Percentiles rank a stretch among this genome's conserved stretches.
phyloP scores from a whole-genome alignment of 345 rosid species.

The Carallia pectinifolia region DNA sequence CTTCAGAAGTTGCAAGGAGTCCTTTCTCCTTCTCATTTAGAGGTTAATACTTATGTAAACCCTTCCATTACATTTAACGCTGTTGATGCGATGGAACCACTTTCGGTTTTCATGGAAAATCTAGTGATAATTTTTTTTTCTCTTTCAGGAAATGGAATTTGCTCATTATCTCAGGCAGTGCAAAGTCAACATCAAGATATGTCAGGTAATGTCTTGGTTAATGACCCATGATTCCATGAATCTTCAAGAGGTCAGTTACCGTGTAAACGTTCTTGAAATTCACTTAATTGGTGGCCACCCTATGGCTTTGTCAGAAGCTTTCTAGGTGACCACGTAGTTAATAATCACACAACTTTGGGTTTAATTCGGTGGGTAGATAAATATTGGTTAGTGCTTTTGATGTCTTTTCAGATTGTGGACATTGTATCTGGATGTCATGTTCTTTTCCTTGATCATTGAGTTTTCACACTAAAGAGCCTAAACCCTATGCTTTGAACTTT shows the following conservation, averaged over 20 bases:
- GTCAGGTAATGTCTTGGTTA: slow-evolving; percentile 53
- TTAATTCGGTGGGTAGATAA: too few relatives aligned
- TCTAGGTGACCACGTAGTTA: too few relatives aligned
- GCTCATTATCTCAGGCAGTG: slow-evolving; percentile 83
- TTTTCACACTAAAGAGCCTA: not conserved
- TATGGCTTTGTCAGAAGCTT: too few relatives aligned
- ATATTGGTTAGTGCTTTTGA: too few relatives aligned
- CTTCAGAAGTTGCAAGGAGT: slow-evolving; percentile 96
- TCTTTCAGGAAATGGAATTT: slow-evolving; percentile 88
- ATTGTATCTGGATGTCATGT: too few relatives aligned
- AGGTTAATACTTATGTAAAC: slow-evolving; percentile 49
- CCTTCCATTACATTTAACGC: not conserved
- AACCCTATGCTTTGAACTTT: not conserved
- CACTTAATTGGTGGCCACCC: too few relatives aligned
- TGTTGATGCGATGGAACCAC: not conserved
- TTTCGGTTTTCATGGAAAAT: not conserved
- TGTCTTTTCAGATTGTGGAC: too few relatives aligned
- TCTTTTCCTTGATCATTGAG: too few relatives aligned
- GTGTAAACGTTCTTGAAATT: not conserved
- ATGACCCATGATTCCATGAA: not conserved
- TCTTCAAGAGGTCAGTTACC: not conserved
- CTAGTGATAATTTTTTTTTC: slow-evolving; percentile 8
- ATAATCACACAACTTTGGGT: too few relatives aligned
- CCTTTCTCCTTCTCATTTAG: slow-evolving; percentile 85
- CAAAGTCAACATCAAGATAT: slow-evolving; percentile 87